Percentiles rank a stretch among this genome's conserved stretches.
phyloP scores from a whole-genome alignment of 1,139 yeast species.

The Tardiomyces digboiensis region DNA sequence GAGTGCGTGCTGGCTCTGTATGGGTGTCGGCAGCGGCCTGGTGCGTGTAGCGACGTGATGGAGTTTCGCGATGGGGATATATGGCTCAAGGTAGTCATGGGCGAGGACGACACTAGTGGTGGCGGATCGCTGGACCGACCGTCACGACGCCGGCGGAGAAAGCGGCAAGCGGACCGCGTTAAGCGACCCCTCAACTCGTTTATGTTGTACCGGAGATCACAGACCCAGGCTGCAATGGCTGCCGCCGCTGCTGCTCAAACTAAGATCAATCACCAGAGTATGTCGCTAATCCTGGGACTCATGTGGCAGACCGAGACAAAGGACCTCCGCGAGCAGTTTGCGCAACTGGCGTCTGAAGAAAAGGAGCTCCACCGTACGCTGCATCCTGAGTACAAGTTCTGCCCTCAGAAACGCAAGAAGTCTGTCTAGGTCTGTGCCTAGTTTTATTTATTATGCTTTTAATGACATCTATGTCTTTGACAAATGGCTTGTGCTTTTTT shows the following conservation, averaged over 20 bases:
- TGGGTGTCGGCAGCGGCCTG: conserved; percentile 11
- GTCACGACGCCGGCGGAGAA: conserved; percentile 7
- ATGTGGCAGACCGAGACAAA: conserved; percentile 38
- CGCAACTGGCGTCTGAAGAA: conserved; percentile 31
- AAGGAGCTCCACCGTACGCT: conserved; percentile 33
- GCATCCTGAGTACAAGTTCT: conserved; percentile 37
- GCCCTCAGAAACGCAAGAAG: conserved; percentile 30
- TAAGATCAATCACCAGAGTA: conserved; percentile 32
- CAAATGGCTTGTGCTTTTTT: no score
- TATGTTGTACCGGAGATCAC: conserved; percentile 38
- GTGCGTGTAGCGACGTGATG: conserved; percentile 14
- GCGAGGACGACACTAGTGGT: conserved; percentile 15
- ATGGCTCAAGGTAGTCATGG: conserved; percentile 21
- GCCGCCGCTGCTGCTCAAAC: conserved; percentile 30
- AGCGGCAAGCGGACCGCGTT: conserved; percentile 12
- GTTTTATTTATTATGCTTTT: no score
- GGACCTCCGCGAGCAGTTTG: conserved; percentile 31
- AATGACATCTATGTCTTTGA: no score
- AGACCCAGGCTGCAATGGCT: conserved; percentile 35
- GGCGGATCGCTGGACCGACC: conserved; percentile 5
- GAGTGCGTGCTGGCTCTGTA: conserved; percentile 22
- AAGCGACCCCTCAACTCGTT: conserved; percentile 43
- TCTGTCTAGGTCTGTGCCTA: no score
- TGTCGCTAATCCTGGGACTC: conserved; percentile 35
- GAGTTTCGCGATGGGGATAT: conserved; percentile 20